These are phyloP conservation scores for Didymella exigua DNA, from an alignment of 2,329 filamentous ascomycete genomes.

Conservation along the genomic window DNA sequence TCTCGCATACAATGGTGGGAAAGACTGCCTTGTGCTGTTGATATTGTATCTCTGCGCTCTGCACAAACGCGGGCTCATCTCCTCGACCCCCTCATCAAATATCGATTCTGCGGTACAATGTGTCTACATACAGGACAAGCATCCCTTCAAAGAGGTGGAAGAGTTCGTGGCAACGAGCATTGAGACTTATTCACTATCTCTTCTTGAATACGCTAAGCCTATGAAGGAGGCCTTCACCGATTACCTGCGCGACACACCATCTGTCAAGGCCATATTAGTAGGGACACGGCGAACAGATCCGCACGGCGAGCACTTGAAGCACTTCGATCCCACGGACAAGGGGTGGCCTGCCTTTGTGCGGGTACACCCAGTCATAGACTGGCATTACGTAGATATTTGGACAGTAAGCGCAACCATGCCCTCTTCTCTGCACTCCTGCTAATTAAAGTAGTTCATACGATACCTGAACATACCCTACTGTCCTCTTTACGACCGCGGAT, in stretches of 20 bases:
- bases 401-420: constrained; percentile 65
- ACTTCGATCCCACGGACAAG: constrained; percentile 85
- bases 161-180: constrained; percentile 75
- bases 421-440: background rate
- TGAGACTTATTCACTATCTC: constrained; percentile 72
- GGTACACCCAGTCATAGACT: constrained; percentile 94
- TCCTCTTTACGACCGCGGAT: constrained; percentile 82
- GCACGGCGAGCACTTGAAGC: constrained; percentile 76
- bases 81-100: constrained; percentile 27
- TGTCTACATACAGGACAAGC: constrained; percentile 84
- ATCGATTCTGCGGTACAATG: constrained; percentile 65
- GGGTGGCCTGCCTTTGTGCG: constrained; percentile 94
- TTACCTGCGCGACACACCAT: constrained; percentile 70
- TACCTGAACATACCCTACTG: constrained; percentile 84
- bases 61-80: constrained; percentile 45
- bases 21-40: constrained; percentile 93
- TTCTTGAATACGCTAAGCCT: constrained; percentile 74
- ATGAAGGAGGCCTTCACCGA: constrained; percentile 82
- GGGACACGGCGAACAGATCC: constrained; percentile 91
- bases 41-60: constrained; percentile 79
- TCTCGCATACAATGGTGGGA: constrained; percentile 95
- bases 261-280: constrained; percentile 80
- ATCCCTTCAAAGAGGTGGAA: constrained; percentile 87
- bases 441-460: constrained; percentile 69
- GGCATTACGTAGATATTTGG: constrained; percentile 97